Evolutionary conservation across 164 flowering plant genomes (phyloP).

Genomic region (Taxillus chinensis): DNA sequence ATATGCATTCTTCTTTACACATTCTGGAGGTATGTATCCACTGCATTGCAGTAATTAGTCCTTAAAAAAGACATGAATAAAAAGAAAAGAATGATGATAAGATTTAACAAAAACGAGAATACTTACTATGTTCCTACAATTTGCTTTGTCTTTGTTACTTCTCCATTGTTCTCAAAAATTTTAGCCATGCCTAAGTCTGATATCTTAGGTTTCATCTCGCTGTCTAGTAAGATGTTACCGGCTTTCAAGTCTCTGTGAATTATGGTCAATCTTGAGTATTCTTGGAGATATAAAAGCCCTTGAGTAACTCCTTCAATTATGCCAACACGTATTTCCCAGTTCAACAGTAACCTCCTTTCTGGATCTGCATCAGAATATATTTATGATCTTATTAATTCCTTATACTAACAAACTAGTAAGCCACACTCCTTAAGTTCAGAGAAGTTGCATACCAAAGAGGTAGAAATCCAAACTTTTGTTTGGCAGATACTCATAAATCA

Average conservation of each 20-base stretch:
- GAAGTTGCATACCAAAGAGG: not conserved
- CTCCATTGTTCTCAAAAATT: not conserved
- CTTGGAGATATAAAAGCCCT: not conserved
- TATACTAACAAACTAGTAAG: not conserved
- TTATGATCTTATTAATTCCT: not conserved
- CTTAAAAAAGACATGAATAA: not conserved
- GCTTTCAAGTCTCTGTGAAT: not conserved
- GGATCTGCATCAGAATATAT: not conserved
- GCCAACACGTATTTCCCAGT: not conserved
- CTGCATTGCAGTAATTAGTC: not conserved
- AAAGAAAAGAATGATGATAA: not conserved
- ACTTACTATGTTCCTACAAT: slow-evolving; percentile 1
- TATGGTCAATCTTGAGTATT: not conserved
- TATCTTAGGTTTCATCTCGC: slow-evolving; percentile 1
- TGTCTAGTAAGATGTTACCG: not conserved
- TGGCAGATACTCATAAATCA: not conserved
- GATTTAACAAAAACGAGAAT: not conserved
- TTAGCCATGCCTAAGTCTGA: slow-evolving; percentile 1
- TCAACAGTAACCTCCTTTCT: not conserved
- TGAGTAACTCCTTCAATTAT: not conserved
- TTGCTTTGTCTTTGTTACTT: not conserved
- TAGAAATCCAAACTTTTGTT: slow-evolving; percentile 1
- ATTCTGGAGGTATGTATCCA: not conserved
- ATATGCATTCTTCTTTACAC: not conserved
- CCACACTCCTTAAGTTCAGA: not conserved